Evolutionary conservation across 176 grass and related monocot species (phyloP), one percentile per base, ranked within the genome.

Genomic region (Echinochloa phyllopogon): DNA sequence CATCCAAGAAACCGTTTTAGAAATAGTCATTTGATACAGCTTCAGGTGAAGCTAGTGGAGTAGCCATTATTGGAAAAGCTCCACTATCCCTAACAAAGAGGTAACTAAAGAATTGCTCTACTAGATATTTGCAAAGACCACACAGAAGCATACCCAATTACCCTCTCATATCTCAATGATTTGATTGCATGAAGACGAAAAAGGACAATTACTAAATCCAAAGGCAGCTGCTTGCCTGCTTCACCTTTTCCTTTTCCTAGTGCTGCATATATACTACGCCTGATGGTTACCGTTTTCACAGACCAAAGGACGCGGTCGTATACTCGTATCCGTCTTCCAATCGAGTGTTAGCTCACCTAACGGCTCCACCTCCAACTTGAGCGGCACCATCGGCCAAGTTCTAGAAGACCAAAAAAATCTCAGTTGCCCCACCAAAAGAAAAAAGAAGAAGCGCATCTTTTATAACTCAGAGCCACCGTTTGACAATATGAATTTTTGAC

Each of bases 331-430:
- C 5, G 7, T 20, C 61, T 52, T 53, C 60, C 48, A 68, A 77
- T 67, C 3, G 10, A 77, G 48, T 77, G 73, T 85, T 85, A 77
- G 73, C 73, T 69, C 62, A 85, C 83, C 83, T 58, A 85, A 77
- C 63, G 17, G 49, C 23, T 69, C 49, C 83, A 77, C 29, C 29
- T 33, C 29, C 29, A 33, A 33, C 62, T 85, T 56, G 16, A 55
- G 20, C 14, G 16, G 39, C 8, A 4, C 49, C 6, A 36, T 23
- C 33, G 3, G 6, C 38, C 33, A 40, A 4, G 15, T 85, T 77
- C 73, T 77, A 77, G 62, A 69, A 85, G 83, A 68, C 23, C 10
- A 0, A 0, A 3, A 67, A 41, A 81, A 36, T 3, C 23, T 10
- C 3, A 38, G 27, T 20, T 38, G 27, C 0, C 6, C 70, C 23